Conservation (phyloP, 2,329 filamentous ascomycete species). For the Parastagonospora nodorum region DNA sequence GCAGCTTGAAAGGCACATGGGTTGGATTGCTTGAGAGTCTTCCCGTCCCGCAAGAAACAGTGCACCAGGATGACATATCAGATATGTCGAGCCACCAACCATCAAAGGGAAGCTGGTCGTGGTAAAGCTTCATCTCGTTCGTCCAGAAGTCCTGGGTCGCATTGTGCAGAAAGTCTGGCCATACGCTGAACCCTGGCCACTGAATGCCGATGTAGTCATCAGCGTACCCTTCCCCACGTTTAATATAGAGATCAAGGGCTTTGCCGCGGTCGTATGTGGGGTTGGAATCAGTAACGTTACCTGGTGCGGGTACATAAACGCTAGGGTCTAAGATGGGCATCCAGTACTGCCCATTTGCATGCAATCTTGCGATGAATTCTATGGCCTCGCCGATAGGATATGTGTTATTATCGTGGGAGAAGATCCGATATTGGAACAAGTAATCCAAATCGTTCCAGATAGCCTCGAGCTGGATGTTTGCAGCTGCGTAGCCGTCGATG, state of each 20-base stretch:
- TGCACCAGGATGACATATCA: conserved; percentile 65
- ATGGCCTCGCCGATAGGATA: conserved; percentile 55
- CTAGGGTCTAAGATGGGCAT: conserved; percentile 64
- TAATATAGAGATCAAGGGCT: conserved; percentile 32
- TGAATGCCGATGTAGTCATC: conserved; percentile 57
- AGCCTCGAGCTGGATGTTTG: conserved; percentile 56
- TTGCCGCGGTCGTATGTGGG: conserved; percentile 54
- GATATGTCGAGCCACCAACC: conserved; percentile 64
- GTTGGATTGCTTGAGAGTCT: conserved; percentile 68
- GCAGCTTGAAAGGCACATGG: conserved; percentile 66
- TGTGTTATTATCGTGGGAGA: conserved; percentile 57
- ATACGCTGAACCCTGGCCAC: conserved; percentile 63
- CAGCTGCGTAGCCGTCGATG: conserved; percentile 57
- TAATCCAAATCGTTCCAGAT: conserved; percentile 49
- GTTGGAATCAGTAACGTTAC: conserved; percentile 65
- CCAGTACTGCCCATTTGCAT: conserved; percentile 59
- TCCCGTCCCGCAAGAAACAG: conserved; percentile 69
- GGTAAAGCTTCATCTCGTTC: conserved; percentile 53
- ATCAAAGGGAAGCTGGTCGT: conserved; percentile 58
- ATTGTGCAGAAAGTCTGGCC: conserved; percentile 62
- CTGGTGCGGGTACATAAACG: conserved; percentile 71
- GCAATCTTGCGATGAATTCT: conserved; percentile 55
- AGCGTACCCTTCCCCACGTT: conserved; percentile 56
- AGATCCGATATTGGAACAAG: conserved; percentile 57
- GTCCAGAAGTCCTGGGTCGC: conserved; percentile 63